These are phyloP conservation scores for Telfairia occidentalis DNA, from an alignment of 331 rosid species.

Conservation along the genomic window DNA sequence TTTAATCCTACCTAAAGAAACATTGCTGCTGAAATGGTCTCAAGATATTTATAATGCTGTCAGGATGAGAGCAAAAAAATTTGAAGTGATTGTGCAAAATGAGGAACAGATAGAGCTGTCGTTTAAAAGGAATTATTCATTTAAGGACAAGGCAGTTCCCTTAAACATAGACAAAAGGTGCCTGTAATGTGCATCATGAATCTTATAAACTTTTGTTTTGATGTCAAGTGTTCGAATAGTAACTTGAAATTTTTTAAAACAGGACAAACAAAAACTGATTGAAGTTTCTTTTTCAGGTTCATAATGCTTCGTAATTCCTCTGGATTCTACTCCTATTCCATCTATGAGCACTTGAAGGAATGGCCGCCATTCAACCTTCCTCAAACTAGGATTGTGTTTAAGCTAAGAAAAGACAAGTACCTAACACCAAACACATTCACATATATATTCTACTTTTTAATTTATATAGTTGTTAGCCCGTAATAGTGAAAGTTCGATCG, in stretches of 20 bases:
- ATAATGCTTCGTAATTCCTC: slow-evolving; percentile 55
- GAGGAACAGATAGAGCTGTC: slow-evolving; percentile 77
- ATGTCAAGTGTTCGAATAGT: background rate
- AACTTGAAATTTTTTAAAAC: background rate
- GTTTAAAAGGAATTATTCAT: slow-evolving; percentile 54
- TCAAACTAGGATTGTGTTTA: slow-evolving; percentile 60
- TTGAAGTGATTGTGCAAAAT: slow-evolving; percentile 45
- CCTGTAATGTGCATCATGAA: slow-evolving; percentile 1
- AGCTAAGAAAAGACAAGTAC: slow-evolving; percentile 67
- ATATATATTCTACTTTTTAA: background rate
- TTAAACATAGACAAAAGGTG: slow-evolving; percentile 75
- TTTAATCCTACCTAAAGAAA: background rate
- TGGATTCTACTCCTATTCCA: slow-evolving; percentile 68
- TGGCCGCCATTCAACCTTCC: slow-evolving; percentile 80
- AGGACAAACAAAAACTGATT: background rate
- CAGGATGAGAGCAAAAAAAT: slow-evolving; percentile 53
- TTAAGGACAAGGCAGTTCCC: slow-evolving; percentile 42
- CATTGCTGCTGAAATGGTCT: background rate
- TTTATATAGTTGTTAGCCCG: background rate
- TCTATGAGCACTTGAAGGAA: slow-evolving; percentile 54
- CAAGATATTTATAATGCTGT: background rate
- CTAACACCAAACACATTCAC: background rate
- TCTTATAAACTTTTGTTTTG: background rate
- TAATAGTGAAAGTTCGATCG: background rate
- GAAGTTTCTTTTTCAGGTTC: slow-evolving; percentile 29